These are phyloP conservation scores for Phytophthora pisi DNA, from an alignment of 352 stramenopile genomes.

Conservation along the genomic window DNA sequence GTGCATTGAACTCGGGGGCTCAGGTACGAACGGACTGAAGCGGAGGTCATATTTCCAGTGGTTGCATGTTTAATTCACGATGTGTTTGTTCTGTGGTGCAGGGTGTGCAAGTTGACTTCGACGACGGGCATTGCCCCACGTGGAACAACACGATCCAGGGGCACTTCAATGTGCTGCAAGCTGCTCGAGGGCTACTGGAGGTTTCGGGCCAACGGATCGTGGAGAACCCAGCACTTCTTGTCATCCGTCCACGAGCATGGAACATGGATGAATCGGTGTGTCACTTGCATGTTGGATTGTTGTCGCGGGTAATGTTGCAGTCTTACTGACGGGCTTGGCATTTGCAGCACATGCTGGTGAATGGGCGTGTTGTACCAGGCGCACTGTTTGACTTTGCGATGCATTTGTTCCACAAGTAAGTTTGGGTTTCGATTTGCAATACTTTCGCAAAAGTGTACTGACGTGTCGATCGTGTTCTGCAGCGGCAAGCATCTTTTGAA, in stretches of 20 bases:
- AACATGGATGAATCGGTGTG: conserved; percentile 94
- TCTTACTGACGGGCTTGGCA: conserved; percentile 5
- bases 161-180: conserved; percentile 93
- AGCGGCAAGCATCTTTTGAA: conserved; percentile 79
- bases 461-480: background rate
- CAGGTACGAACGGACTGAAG: conserved; percentile 38
- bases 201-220: conserved; percentile 30
- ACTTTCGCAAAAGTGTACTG: background rate
- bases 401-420: conserved; percentile 96
- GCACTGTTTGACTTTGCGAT: conserved; percentile 95
- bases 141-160: conserved; percentile 93
- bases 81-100: conserved; percentile 11
- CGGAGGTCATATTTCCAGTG: too few relatives aligned
- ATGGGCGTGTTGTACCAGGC: conserved; percentile 86
- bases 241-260: conserved; percentile 94
- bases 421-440: background rate
- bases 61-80: too few relatives aligned
- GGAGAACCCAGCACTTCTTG: conserved; percentile 75
- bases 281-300: background rate
- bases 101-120: conserved; percentile 81
- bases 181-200: conserved; percentile 67
- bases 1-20: conserved; percentile 94
- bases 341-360: conserved; percentile 88
- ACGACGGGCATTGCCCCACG: conserved; percentile 88
- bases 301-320: background rate